Evolutionary conservation across 345 rosid species (phyloP), one percentile per base, ranked within the genome.

Genomic region (Isatis tinctoria): DNA sequence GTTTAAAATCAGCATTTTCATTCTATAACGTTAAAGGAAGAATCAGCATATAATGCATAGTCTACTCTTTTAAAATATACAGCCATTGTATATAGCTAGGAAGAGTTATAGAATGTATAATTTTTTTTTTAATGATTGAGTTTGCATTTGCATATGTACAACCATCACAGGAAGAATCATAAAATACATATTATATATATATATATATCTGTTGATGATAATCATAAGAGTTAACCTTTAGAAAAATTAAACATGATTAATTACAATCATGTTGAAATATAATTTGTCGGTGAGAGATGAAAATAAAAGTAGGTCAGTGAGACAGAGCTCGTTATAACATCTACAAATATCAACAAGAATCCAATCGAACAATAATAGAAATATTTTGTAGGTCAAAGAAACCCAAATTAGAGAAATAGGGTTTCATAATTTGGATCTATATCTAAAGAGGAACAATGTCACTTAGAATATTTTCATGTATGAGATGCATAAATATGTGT

Each of bases 361-460:
- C 44, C 2, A 6, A 22, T 6, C 18, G 5, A 74, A 28, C 17
- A 65, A 64, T 5, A 12, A 27, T 13, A 37, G 16, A 58, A 58
- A 57, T 17, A 36, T 44, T 6, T 57, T 44, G 18, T 54, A 56
- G 67, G 72, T 74, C 35, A 74, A 74, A 59, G 54, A 60, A 74
- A 59, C 18, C 6, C 20, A 32, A 41, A 41, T 59, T 74, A 37
- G 61, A 60, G 44, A 49, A 9, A 44, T 60, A 75, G 64, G 73
- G 63, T 75, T 75, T 68, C 56, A 67, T 3, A 26, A 53, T 60
- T 22, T 44, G 24, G 69, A 68, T 68, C 74, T 68, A 52, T 52
- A 56, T 62, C 9, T 30, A 52, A 8, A 36, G 5, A 3, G 9
- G 3, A 59, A 66, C n/a, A 28, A 8, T 10, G 13, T 52, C 41